Percentiles rank a stretch among this genome's conserved stretches.
These are phyloP conservation scores for Aspergillus persii DNA, from an alignment of 2,329 filamentous ascomycete species.

Conservation along the genomic window DNA sequence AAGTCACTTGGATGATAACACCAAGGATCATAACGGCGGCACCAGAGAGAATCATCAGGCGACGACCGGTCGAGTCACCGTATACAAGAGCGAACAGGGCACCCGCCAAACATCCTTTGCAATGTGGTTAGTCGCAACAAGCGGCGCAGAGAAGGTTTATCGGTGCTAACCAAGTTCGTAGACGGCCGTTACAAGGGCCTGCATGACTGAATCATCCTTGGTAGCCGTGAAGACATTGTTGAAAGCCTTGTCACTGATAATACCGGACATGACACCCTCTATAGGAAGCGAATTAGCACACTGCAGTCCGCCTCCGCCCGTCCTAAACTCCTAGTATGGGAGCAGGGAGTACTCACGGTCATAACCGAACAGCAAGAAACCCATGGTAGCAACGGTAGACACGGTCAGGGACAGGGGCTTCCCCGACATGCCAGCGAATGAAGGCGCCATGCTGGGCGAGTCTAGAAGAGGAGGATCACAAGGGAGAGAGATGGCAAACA, in stretches of 20 bases:
- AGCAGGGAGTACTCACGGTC: constrained; percentile 45
- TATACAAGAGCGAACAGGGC: constrained; percentile 37
- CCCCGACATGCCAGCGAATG: constrained; percentile 60
- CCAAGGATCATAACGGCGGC: constrained; percentile 51
- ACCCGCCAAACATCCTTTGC: constrained; percentile 34
- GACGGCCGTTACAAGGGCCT: constrained; percentile 32
- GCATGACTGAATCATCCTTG: constrained; percentile 39
- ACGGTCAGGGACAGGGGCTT: constrained; percentile 56
- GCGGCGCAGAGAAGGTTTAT: neutral
- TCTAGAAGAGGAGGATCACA: neutral
- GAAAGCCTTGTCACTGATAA: constrained; percentile 34
- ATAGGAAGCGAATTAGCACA: neutral
- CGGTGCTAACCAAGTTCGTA: constrained; percentile 27
- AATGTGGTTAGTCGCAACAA: neutral
- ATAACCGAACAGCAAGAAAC: constrained; percentile 61
- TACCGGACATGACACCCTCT: constrained; percentile 43
- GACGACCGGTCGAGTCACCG: constrained; percentile 38
- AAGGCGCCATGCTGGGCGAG: constrained; percentile 48
- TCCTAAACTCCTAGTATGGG: neutral
- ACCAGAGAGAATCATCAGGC: constrained; percentile 55
- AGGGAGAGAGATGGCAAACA: neutral
- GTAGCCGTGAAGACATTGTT: constrained; percentile 35
- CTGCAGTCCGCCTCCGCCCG: too few species aligned
- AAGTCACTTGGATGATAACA: constrained; percentile 39
- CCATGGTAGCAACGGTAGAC: constrained; percentile 63